Evolutionary conservation across 495 filamentous ascomycete species (phyloP), one percentile per base, ranked within the genome.

Genomic region (Cudoniella acicularis): DNA sequence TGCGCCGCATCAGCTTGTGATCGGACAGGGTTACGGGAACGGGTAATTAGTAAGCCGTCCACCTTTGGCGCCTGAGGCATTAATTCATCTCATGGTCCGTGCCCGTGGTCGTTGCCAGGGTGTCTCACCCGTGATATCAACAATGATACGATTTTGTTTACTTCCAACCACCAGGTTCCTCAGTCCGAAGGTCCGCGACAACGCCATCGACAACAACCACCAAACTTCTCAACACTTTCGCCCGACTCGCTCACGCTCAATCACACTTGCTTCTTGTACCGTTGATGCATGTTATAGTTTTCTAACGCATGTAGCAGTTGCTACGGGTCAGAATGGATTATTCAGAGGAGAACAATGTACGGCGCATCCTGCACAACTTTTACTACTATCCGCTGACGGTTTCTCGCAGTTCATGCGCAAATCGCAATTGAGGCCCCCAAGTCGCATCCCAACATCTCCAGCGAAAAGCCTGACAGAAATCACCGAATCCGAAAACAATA

Each of bases 401-500:
- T 48, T 24, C n/a, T 55, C n/a, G 11, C 26, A 65, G 63, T 50
- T 51, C 47, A 66, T 61, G 53, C 60, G 60, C 46, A 51, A 17
- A 51, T 66, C 62, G 9, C 54, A 61, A 47, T 42, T 65, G 40
- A 56, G 43, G 11, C 66, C 59, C 47, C 70, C 70, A n/a, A 73
- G 64, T 62, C 73, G 61, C 46, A 66, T 70, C 20, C 66, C 57
- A 4, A 59, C 65, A 2, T 67, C 65, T 47, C 67, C 69, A 10
- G 67, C 58, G 6, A 72, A 69, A 51, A 61, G 67, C 10, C 66
- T 87, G 3, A 67, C 65, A 47, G 85, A 88, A 59, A 80, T 86
- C 69, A 81, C 82, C 55, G 77, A 83, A 2, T 88, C 89, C 2
- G 78, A 84, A 54, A 83, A 75, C 60, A 94, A 94, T 73, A 75